Percentiles rank a stretch among this genome's conserved stretches.
These are phyloP conservation scores for Fusarium sublunatum DNA, from an alignment of 2,329 filamentous ascomycete genomes.

Conservation along the genomic window DNA sequence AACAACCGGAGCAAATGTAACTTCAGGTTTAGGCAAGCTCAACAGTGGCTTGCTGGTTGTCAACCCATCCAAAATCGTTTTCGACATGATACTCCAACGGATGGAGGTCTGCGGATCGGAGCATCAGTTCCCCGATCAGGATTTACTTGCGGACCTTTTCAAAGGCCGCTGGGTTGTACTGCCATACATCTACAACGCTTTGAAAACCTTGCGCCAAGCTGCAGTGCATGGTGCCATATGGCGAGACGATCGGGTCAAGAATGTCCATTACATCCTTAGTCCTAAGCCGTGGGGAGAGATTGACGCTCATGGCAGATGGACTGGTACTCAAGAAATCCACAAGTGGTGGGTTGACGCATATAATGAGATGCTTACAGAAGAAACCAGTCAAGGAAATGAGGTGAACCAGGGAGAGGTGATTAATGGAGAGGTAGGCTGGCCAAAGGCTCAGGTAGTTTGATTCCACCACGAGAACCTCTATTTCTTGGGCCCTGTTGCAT, in stretches of 20 bases:
- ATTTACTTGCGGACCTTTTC: conserved; percentile 18
- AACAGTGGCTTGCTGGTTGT: conserved; percentile 26
- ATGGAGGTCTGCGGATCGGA: not conserved
- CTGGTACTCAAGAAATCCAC: not conserved
- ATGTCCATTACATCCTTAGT: conserved; percentile 25
- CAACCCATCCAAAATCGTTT: conserved; percentile 5
- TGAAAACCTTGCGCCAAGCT: conserved; percentile 12
- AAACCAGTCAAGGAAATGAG: not conserved
- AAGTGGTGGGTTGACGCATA: conserved; percentile 28
- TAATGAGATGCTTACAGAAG: not conserved
- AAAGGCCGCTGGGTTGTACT: conserved; percentile 8
- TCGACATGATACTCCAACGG: not conserved
- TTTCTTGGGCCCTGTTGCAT: too few relatives aligned
- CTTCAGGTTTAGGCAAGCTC: not conserved
- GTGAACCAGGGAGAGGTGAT: too few relatives aligned
- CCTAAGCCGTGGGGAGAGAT: conserved; percentile 27
- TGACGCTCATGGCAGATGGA: not conserved
- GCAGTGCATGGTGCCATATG: conserved; percentile 6
- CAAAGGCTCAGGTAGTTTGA: too few relatives aligned
- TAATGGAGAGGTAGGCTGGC: too few relatives aligned
- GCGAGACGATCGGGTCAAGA: conserved; percentile 23
- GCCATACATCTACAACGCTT: conserved; percentile 19
- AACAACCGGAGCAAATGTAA: not conserved
- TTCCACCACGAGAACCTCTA: too few relatives aligned
- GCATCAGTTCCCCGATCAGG: conserved; percentile 20